These are phyloP conservation scores for Epicoccum nigrum DNA, from an alignment of 2,329 filamentous ascomycete species.

Conservation along the genomic window DNA sequence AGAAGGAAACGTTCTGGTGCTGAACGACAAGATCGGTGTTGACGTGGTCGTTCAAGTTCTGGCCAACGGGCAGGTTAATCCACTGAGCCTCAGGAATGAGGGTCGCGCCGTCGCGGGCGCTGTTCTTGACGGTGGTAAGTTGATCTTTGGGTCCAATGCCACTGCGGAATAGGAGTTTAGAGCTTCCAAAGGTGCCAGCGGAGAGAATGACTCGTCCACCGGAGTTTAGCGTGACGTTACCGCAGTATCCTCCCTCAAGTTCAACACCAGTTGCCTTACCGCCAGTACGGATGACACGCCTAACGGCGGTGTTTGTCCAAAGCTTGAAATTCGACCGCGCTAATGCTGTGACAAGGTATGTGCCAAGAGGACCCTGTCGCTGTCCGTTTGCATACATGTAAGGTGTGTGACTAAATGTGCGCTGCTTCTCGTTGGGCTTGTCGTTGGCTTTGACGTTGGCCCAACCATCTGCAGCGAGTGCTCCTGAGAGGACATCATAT, in stretches of 20 bases:
- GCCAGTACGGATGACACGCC: constrained; percentile 67
- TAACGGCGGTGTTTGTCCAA: constrained; percentile 70
- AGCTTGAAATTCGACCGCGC: constrained; percentile 69
- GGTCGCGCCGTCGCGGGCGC: constrained; percentile 49
- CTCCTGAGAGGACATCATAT: constrained; percentile 66
- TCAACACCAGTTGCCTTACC: constrained; percentile 71
- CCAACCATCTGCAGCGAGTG: constrained; percentile 68
- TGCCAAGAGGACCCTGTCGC: constrained; percentile 71
- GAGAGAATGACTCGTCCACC: constrained; percentile 71
- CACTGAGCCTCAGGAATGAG: constrained; percentile 54
- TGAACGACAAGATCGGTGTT: constrained; percentile 63
- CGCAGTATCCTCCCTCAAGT: constrained; percentile 66
- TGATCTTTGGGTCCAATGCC: constrained; percentile 68
- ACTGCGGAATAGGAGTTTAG: constrained; percentile 71
- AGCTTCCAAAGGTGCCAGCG: constrained; percentile 71
- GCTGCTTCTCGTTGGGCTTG: constrained; percentile 68
- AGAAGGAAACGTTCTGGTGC: constrained; percentile 62
- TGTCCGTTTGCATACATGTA: constrained; percentile 73
- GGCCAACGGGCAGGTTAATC: constrained; percentile 60
- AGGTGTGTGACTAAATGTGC: constrained; percentile 66
- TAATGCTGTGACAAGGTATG: constrained; percentile 69
- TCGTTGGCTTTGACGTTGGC: constrained; percentile 65
- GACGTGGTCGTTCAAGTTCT: constrained; percentile 60
- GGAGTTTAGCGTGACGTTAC: constrained; percentile 65
- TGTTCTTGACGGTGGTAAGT: constrained; percentile 54